Evolutionary conservation across 371 early-diverging fungal genomes (phyloP), one percentile per base, ranked within the genome.

Genomic region (Blyttiomyces sp.): DNA sequence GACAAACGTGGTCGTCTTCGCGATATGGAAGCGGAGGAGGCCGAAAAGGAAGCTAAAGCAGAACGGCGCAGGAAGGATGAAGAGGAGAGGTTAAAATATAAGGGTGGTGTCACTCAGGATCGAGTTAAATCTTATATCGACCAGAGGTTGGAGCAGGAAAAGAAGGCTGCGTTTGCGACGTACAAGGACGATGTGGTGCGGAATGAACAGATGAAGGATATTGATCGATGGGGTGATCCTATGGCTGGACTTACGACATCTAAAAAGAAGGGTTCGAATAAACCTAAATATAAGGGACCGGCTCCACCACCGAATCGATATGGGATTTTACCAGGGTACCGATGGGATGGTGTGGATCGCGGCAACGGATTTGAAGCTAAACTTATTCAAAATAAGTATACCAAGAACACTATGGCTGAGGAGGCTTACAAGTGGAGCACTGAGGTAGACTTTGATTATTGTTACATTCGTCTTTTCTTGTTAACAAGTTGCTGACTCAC

Each of bases 311-410:
- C 89, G 7, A 94, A 94, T 71, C 74, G 94, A 23, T 92, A 84
- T 69, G 83, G 84, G 61, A 92, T 92, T 44, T 73, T 75, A 32
- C 92, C 94, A 19, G 94, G 94, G 0, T 88, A 89, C 66, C 82
- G 92, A 3, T 94, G 94, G 94, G 94, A 94, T 81, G 94, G 94
- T 3, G 88, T 91, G 30, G 92, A 94, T 70, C 81, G 94, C 16
- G 88, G 89, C 13, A 94, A 87, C 66, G 92, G 91, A 23, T 94
- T 87, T 62, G 94, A 94, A 64, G n/a, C 19, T 3, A 65, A 69
- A 63, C 49, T 63, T n/a, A 69, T 70, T 42, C 73, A 68, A 51
- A 49, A 33, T 9, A 58, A 63, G 54, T 67, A 79, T 34, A 49
- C 63, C 4, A 43, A 53, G 19, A 59, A 31, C 3, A 58, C 54